Percentiles rank a stretch among this genome's conserved stretches.
These are phyloP conservation scores for Backusella parvicylindrica DNA, from an alignment of 192 early-diverging fungal species.

Conservation along the genomic window DNA sequence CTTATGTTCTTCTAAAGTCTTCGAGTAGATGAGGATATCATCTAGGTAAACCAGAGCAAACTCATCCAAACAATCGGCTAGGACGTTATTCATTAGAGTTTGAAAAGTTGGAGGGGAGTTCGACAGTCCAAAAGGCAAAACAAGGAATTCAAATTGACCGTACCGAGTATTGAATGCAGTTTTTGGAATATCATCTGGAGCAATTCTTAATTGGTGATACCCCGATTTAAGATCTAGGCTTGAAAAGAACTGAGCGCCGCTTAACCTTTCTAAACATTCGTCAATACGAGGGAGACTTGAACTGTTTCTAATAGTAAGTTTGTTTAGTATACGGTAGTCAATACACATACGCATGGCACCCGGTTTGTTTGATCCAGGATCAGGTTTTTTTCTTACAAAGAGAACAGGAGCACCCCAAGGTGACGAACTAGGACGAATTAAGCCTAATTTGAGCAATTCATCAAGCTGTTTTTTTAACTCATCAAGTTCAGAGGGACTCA, in stretches of 20 bases:
- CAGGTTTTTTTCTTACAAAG: slow-evolving; percentile 43
- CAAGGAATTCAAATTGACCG: slow-evolving; percentile 35
- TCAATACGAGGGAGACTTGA: slow-evolving; percentile 43
- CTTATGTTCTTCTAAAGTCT: slow-evolving; percentile 33
- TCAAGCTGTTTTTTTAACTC: slow-evolving; percentile 7
- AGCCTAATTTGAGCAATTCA: neutral
- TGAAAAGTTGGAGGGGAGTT: slow-evolving; percentile 28
- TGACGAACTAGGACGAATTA: slow-evolving; percentile 11
- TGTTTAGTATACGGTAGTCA: slow-evolving; percentile 51
- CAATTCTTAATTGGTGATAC: slow-evolving; percentile 23
- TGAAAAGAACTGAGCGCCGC: slow-evolving; percentile 23
- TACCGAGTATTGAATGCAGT: slow-evolving; percentile 30
- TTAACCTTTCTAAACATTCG: slow-evolving; percentile 34
- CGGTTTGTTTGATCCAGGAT: neutral
- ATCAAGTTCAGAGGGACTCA: slow-evolving; percentile 15
- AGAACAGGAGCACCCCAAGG: slow-evolving; percentile 16
- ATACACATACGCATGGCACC: slow-evolving; percentile 43
- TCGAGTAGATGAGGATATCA: slow-evolving; percentile 38
- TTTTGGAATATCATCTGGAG: slow-evolving; percentile 18
- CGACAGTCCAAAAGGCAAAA: slow-evolving; percentile 37
- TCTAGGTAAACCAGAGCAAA: slow-evolving; percentile 43
- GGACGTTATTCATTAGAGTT: neutral
- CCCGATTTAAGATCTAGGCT: slow-evolving; percentile 37
- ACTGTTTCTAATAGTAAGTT: slow-evolving; percentile 35
- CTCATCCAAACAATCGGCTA: neutral